Percentiles rank a stretch among this genome's conserved stretches.
phyloP scores from a whole-genome alignment of 2,329 filamentous ascomycete species.

The Aureobasidium sp. region DNA sequence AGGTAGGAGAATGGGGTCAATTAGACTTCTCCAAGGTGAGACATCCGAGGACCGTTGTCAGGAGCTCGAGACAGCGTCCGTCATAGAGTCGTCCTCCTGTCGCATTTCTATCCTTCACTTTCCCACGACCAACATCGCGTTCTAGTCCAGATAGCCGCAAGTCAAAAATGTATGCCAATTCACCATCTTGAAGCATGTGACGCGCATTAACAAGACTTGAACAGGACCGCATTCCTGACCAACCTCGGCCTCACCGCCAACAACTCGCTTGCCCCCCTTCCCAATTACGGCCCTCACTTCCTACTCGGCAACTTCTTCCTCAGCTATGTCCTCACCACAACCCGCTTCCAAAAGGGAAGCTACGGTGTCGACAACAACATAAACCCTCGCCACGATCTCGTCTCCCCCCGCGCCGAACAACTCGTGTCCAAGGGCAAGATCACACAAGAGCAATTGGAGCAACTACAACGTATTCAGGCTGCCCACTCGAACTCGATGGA shows the following conservation, averaged over 20 bases:
- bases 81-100: background rate
- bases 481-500: slow-evolving; percentile 42
- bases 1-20: background rate
- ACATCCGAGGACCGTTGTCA: background rate
- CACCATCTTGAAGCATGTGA: background rate
- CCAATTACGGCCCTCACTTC: slow-evolving; percentile 23
- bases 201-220: background rate
- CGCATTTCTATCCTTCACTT: background rate
- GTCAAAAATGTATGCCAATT: background rate
- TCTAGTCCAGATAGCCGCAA: no score
- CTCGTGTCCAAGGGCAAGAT: slow-evolving; percentile 35
- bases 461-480: slow-evolving; percentile 35
- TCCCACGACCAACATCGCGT: background rate
- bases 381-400: slow-evolving; percentile 38
- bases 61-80: background rate
- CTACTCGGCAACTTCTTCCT: slow-evolving; percentile 34
- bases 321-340: slow-evolving; percentile 36
- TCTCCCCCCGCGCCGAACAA: slow-evolving; percentile 21
- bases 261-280: slow-evolving; percentile 12
- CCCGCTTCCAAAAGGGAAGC: slow-evolving; percentile 34
- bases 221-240: slow-evolving; percentile 13
- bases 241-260: slow-evolving; percentile 20
- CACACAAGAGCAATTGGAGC: slow-evolving; percentile 32
- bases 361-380: slow-evolving; percentile 40
- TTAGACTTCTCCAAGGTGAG: background rate